Evolutionary conservation across 257 asterid species (phyloP).

Genomic region (Nemophila menziesii): DNA sequence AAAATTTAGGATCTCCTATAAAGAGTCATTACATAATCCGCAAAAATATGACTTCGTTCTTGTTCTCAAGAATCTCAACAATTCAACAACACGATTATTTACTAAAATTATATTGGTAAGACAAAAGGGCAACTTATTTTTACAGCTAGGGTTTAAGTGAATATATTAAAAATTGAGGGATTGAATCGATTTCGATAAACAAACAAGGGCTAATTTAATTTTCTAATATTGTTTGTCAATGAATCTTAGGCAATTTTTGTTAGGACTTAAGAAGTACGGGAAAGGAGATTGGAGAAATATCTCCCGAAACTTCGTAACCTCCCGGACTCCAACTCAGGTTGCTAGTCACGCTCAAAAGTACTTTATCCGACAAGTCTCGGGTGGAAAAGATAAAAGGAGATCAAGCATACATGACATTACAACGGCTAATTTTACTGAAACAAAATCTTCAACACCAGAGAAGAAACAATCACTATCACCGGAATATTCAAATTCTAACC

Average conservation of each 20-base stretch:
- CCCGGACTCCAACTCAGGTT: conserved; percentile 87
- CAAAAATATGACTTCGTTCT: too few relatives aligned
- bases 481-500: conserved; percentile 17
- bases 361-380: conserved; percentile 68
- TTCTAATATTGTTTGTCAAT: conserved; percentile 8
- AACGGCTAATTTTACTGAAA: conserved; percentile 38
- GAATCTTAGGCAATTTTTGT: conserved; percentile 46
- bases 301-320: conserved; percentile 64
- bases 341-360: conserved; percentile 95
- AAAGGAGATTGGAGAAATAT: conserved; percentile 93
- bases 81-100: too few relatives aligned
- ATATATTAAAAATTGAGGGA: too few relatives aligned
- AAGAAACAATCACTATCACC: conserved; percentile 16
- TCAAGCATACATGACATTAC: conserved; percentile 91
- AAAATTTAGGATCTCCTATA: too few relatives aligned
- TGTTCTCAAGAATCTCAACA: too few relatives aligned
- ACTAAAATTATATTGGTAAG: too few relatives aligned
- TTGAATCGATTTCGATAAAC: too few relatives aligned
- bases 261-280: conserved; percentile 83
- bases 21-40: too few relatives aligned
- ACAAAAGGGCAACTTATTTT: too few relatives aligned
- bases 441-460: conserved; percentile 26
- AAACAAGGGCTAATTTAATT: too few relatives aligned
- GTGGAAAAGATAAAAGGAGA: conserved; percentile 76
- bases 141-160: too few relatives aligned